phyloP scores from a whole-genome alignment of 192 early-diverging fungal species.

The Backusella tarrabulga region DNA sequence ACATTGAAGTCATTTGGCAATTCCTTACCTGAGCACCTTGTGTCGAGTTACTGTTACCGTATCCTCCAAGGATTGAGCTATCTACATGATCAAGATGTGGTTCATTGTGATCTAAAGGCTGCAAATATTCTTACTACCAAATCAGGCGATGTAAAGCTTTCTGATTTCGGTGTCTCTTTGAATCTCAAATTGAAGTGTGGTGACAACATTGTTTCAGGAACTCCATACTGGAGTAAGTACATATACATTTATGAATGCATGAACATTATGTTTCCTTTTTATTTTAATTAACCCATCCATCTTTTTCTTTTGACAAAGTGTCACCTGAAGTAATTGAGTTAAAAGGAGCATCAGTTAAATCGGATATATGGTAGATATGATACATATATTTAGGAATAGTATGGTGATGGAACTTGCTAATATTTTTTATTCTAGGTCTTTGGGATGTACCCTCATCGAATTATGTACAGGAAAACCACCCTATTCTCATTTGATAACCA shows the following conservation, averaged over 20 bases:
- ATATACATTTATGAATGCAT: background rate
- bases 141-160: constrained; percentile 88
- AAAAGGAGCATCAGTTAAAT: constrained; percentile 85
- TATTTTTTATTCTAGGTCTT: constrained; percentile 45
- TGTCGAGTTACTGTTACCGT: constrained; percentile 79
- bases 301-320: constrained; percentile 40
- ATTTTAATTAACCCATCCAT: background rate
- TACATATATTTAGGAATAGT: background rate
- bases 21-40: constrained; percentile 83
- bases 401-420: background rate
- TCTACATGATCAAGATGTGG: constrained; percentile 83
- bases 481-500: constrained; percentile 78
- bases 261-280: background rate
- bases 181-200: constrained; percentile 68
- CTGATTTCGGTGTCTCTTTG: constrained; percentile 95
- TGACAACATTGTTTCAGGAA: constrained; percentile 71
- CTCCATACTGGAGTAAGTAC: constrained; percentile 73
- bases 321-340: constrained; percentile 91
- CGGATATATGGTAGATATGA: constrained; percentile 82
- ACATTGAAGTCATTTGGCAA: constrained; percentile 85
- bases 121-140: constrained; percentile 97
- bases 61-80: constrained; percentile 89
- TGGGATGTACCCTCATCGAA: constrained; percentile 95
- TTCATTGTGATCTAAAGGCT: constrained; percentile 95
- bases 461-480: constrained; percentile 92